Evolutionary conservation across 495 filamentous ascomycete genomes (phyloP), one percentile per base, ranked within the genome.

Genomic region (Xylaria bambusicola): DNA sequence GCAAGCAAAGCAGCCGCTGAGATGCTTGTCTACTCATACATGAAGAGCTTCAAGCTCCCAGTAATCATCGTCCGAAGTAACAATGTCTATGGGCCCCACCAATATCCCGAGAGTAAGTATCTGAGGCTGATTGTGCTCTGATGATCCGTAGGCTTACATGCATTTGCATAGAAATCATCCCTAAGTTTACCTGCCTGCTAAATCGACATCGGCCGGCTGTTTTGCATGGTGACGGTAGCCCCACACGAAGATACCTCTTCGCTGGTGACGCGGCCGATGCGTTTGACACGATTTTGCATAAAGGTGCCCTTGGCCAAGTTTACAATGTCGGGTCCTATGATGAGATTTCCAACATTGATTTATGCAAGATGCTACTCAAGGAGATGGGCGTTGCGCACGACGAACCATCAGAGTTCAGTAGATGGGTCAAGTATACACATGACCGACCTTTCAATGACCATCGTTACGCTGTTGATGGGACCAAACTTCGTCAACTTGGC

Each of bases 51-150:
- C 73, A 84, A 85, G 53, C 75, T 91, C 10, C 87, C 88, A 2
- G 80, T 82, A 21, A 86, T 91, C 61, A 86, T 91, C 59, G 84
- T 88, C 40, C 79, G 88, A 20, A 84, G 84, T 63, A 92, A 91
- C 76, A 92, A 92, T 62, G 86, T 92, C 23, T 91, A 90, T 62
- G 89, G 89, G 0, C 89, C 89, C 13, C 85, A 88, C 68, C 89
- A 91, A 67, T 92, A 83, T 63, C 88, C 88, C 0, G 88, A 92
- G 71, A 91, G 88, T 90, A 75, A 68, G 83, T 71, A 5, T 5
- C 42, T 10, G 13, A 46, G 13, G 3, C 23, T 38, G 20, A 15
- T 27, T 12, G 21, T 49, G 8, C 17, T 23, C n/a, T 8, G 36
- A 24, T 49, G 8, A 31, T 26, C n/a, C 40, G 9, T 41, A 36